Percentiles rank a stretch among this genome's conserved stretches.
These are phyloP conservation scores for Symmetrospora coprosmae DNA, from an alignment of 768 basidiomycete species.

Conservation along the genomic window DNA sequence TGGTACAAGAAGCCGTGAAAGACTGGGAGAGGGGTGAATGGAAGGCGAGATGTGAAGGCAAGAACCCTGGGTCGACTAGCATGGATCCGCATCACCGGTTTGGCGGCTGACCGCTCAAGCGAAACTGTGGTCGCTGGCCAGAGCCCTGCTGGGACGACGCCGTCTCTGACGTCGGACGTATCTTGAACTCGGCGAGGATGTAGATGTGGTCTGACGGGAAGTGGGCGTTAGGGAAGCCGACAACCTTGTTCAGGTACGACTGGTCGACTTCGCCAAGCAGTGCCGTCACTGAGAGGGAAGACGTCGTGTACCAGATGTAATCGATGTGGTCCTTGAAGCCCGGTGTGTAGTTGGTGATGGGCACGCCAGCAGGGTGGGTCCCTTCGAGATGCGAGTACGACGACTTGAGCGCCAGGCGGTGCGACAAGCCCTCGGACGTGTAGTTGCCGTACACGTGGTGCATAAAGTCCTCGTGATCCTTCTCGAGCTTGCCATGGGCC, in stretches of 20 bases:
- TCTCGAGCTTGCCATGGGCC: constrained; percentile 48
- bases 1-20: too few relatives aligned
- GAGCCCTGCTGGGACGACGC: too few relatives aligned
- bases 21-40: too few relatives aligned
- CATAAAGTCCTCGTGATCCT: constrained; percentile 80
- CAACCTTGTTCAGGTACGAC: constrained; percentile 68
- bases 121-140: too few relatives aligned
- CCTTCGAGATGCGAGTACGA: constrained; percentile 52
- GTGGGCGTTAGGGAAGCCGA: constrained; percentile 80
- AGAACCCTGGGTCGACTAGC: too few relatives aligned
- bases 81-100: too few relatives aligned
- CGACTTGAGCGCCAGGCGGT: constrained; percentile 67
- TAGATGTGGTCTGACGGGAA: constrained; percentile 29
- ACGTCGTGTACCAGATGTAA: constrained; percentile 79
- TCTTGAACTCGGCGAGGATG: constrained; percentile 28
- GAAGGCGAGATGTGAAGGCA: too few relatives aligned
- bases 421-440: constrained; percentile 73
- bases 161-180: too few relatives aligned
- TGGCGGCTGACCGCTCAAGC: too few relatives aligned
- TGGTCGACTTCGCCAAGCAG: constrained; percentile 80
- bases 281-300: constrained; percentile 59
- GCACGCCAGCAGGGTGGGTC: constrained; percentile 41
- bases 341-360: constrained; percentile 80
- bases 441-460: constrained; percentile 77
- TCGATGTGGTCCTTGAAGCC: constrained; percentile 76